Base-by-base conservation (phyloP, 176 grass and related monocot genomes). In the Hsuehochloa calcarea region DNA sequence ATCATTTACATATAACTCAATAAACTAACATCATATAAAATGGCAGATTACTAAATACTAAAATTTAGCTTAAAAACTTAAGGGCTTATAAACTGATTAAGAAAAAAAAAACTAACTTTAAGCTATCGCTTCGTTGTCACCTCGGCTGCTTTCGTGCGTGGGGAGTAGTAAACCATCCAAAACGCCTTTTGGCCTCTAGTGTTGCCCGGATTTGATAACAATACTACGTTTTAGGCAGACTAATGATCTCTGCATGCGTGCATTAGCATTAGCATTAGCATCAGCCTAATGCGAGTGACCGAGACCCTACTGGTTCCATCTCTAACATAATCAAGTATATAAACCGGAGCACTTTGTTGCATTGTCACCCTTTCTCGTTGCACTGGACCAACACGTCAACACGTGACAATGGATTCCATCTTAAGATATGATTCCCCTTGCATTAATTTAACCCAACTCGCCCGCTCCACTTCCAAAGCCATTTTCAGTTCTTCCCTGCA, bases 331-430 rank as follows among this genome's bases (percentile, higher is more conserved):
- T 46, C 54, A 83, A 83, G 47, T 62, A 35, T 72, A 25, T 49
- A 83, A 47, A 73, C 19, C 68, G 2, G 12, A 34, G 19, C 71
- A 14, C 71, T 61, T 87, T 54, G 77, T 66, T 40, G 11, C 49
- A 79, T 89, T 60, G 68, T 6, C 79, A 19, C 55, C 61, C 83
- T 85, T 38, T 6, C 0, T 4, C 3, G 27, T 14, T 37, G 19
- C 56, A 20, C 49, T 14, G 31, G 22, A 45, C 65, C 58, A 65
- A 46, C 56, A 84, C 74, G 47, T 71, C 70, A 54, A 76, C 63
- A 77, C 52, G 82, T 89, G 88, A 81, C 54, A n/a, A 64, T 23
- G 5, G 70, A 75, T 76, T 63, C 61, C 17, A 50, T 76, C 16
- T 7, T 68, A 23, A 72, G 66, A 73, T 58, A 71, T 66, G 72